Conservation (phyloP, 140 eudicot genomes). For the Anethum foeniculum region DNA sequence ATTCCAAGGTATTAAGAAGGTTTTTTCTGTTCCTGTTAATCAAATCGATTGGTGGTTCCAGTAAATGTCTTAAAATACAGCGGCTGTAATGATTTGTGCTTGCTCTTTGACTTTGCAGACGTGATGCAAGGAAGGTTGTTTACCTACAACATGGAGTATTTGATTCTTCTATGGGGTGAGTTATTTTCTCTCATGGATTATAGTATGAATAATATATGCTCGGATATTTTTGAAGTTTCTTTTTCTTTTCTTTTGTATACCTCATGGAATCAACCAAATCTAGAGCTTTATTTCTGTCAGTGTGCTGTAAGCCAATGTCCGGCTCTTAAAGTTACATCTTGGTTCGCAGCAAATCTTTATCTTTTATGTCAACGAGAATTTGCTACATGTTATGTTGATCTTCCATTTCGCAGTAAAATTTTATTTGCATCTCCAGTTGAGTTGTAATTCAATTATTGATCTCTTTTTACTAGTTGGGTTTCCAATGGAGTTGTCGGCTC, state of each 20-base stretch:
- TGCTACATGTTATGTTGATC: neutral
- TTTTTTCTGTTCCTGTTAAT: neutral
- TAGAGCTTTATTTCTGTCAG: neutral
- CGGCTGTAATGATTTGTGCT: neutral
- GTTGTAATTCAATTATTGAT: neutral
- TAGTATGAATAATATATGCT: neutral
- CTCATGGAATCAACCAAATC: neutral
- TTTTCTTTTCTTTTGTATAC: neutral
- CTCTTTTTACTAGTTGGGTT: conserved; percentile 54
- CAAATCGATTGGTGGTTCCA: neutral
- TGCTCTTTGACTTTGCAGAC: conserved; percentile 36
- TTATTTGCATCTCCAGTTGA: neutral
- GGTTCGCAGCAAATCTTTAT: neutral
- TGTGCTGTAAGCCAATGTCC: neutral
- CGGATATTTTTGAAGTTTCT: neutral
- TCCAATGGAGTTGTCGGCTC: conserved; percentile 93
- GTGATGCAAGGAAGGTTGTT: conserved; percentile 77
- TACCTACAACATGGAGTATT: conserved; percentile 91
- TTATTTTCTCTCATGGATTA: neutral
- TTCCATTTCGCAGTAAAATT: neutral
- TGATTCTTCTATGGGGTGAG: conserved; percentile 99
- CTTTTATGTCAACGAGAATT: neutral
- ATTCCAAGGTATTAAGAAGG: conserved; percentile 61
- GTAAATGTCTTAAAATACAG: neutral
- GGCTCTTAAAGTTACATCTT: neutral